Evolutionary conservation across 176 grass and related monocot species (phyloP), one percentile per base, ranked within the genome.

Genomic region (Oryza meridionalis): DNA sequence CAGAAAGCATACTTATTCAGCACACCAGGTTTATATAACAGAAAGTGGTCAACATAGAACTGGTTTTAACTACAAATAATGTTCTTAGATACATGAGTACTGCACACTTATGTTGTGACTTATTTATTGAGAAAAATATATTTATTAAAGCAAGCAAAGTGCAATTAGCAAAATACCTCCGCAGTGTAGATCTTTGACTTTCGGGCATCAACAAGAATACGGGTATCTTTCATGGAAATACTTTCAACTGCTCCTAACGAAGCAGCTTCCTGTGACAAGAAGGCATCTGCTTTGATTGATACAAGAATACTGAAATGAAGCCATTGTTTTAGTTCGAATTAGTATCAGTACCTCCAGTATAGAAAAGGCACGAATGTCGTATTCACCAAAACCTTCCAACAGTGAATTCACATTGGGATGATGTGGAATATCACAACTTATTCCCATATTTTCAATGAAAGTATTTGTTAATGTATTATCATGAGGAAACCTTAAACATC

Each of bases 351-450:
- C 96, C 92, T 95, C 92, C 26, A 98, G 53, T 77, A 98, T 91
- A n/a, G 93, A 90, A 86, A 95, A 93, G 77, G 87, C 86, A 79
- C 89, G 96, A 58, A 89, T 75, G 75, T 98, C 96, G 79, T 98
- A 98, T 95, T 93, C 90, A 31, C 96, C 91, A 63, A 95, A 98
- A 74, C 96, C 96, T 90, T 95, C 96, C 15, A 98, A 65, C 70
- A 95, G 74, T 51, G 92, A 92, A 84, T 90, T 93, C 75, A 93
- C 77, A 82, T 93, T 95, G 82, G 91, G 82, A 74, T 80, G 77
- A 25, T 77, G 86, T 87, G 91, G 89, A 81, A 91, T 81, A 92
- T 98, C 91, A 81, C 88, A 90, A 81, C 69, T 77, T 76, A 93
- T 79, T 65, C 87, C 91, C 85, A 92, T 84, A 76, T 88, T 93